Evolutionary conservation across 2,329 filamentous ascomycete species (phyloP).

Genomic region (Phyllosticta citrichinensis): DNA sequence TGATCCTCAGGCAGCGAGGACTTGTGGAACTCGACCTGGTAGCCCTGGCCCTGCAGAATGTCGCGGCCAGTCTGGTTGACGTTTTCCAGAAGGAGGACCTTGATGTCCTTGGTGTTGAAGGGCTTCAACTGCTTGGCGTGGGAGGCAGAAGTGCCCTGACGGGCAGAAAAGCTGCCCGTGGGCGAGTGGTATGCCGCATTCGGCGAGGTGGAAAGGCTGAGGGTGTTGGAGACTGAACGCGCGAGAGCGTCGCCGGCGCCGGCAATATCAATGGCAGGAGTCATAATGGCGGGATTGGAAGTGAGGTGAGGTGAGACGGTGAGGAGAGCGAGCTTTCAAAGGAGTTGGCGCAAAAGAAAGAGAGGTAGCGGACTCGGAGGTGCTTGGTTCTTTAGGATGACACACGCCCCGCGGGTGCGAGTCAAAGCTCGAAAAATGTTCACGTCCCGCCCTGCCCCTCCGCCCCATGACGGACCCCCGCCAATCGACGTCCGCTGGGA

Average conservation of each 20-base stretch:
- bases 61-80: constrained; percentile 84
- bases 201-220: constrained; percentile 66
- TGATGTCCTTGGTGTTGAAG: constrained; percentile 91
- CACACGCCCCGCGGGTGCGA: background rate
- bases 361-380: background rate
- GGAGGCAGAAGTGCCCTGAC: constrained; percentile 24
- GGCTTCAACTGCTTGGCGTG: constrained; percentile 75
- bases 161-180: constrained; percentile 46
- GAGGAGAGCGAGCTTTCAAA: background rate
- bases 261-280: constrained; percentile 27
- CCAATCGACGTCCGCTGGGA: background rate
- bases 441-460: constrained; percentile 2
- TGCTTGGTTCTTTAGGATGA: background rate
- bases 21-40: constrained; percentile 90
- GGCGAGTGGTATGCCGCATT: constrained; percentile 65
- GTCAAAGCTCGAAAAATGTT: constrained; percentile 3
- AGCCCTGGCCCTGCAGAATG: constrained; percentile 75
- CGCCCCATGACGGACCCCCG: background rate
- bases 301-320: background rate
- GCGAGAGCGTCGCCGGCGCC: constrained; percentile 20
- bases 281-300: constrained; percentile 18
- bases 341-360: background rate
- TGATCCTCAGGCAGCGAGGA: constrained; percentile 82
- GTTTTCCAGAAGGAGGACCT: constrained; percentile 91
- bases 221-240: constrained; percentile 46